Evolutionary conservation across 441 rosid species (phyloP).

Genomic region (Bruguiera hainesii): DNA sequence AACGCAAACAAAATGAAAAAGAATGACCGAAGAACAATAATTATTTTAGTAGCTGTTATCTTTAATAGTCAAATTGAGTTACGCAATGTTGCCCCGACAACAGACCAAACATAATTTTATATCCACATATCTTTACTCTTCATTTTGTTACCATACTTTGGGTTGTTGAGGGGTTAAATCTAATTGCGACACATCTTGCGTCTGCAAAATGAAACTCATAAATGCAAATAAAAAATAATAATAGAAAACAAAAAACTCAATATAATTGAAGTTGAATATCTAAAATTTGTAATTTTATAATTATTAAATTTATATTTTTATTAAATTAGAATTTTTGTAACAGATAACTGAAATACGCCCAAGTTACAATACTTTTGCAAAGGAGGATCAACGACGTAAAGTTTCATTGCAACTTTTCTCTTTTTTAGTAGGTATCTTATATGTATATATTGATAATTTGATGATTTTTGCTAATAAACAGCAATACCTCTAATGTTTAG

Average conservation of each 20-base stretch:
- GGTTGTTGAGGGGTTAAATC: neutral
- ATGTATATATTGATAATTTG: too few species aligned
- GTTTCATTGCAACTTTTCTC: neutral
- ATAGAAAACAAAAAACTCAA: neutral
- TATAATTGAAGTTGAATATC: neutral
- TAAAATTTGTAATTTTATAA: neutral
- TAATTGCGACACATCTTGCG: neutral
- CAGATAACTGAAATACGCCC: neutral
- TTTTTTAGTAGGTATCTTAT: neutral
- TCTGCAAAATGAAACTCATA: neutral
- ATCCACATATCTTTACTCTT: too few species aligned
- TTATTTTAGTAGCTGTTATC: too few species aligned
- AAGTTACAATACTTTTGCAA: neutral
- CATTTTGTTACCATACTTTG: neutral
- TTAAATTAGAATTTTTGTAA: neutral
- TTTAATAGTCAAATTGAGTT: too few species aligned
- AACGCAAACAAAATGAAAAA: too few species aligned
- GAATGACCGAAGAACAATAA: too few species aligned
- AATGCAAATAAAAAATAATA: neutral
- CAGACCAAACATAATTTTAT: too few species aligned
- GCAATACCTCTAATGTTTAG: too few species aligned
- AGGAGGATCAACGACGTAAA: neutral
- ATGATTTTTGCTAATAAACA: too few species aligned
- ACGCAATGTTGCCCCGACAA: too few species aligned
- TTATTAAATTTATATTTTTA: neutral